These are phyloP conservation scores for Malassezia restricta DNA, from an alignment of 1,284 basidiomycete species.

Conservation along the genomic window DNA sequence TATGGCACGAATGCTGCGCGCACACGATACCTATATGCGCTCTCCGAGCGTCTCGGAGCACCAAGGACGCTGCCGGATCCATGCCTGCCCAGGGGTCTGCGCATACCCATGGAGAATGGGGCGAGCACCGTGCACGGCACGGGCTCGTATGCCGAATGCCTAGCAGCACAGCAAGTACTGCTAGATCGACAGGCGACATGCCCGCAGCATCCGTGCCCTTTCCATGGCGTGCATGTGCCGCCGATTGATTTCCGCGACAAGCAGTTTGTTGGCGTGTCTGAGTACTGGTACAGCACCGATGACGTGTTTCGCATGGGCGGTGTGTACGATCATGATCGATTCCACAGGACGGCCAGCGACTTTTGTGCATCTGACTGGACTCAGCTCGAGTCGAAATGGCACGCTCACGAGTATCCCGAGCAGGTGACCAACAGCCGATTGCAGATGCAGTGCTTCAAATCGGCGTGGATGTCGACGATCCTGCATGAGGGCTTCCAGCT, in stretches of 20 bases:
- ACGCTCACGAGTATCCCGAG: slow-evolving; percentile 17
- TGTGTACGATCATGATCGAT: slow-evolving; percentile 86
- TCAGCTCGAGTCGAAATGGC: slow-evolving; percentile 56
- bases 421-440: slow-evolving; percentile 67
- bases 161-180: slow-evolving; percentile 61
- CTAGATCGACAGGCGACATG: slow-evolving; percentile 78
- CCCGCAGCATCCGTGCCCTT: slow-evolving; percentile 74
- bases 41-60: slow-evolving; percentile 49
- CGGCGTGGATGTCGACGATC: slow-evolving; percentile 93
- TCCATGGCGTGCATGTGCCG: slow-evolving; percentile 85
- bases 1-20: slow-evolving; percentile 94
- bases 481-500: slow-evolving; percentile 91
- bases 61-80: slow-evolving; percentile 54
- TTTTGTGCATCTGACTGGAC: slow-evolving; percentile 76
- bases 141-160: slow-evolving; percentile 76
- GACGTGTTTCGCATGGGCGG: slow-evolving; percentile 90
- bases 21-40: slow-evolving; percentile 60
- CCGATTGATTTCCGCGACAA: slow-evolving; percentile 67
- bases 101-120: slow-evolving; percentile 18
- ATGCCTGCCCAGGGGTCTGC: slow-evolving; percentile 70
- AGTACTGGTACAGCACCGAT: slow-evolving; percentile 98
- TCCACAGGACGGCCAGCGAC: slow-evolving; percentile 75
- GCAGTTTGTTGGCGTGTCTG: slow-evolving; percentile 91
- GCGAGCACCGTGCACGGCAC: slow-evolving; percentile 52
- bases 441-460: slow-evolving; percentile 98